Evolutionary conservation across 2,329 filamentous ascomycete species (phyloP).

Genomic region (Alternaria sp.): DNA sequence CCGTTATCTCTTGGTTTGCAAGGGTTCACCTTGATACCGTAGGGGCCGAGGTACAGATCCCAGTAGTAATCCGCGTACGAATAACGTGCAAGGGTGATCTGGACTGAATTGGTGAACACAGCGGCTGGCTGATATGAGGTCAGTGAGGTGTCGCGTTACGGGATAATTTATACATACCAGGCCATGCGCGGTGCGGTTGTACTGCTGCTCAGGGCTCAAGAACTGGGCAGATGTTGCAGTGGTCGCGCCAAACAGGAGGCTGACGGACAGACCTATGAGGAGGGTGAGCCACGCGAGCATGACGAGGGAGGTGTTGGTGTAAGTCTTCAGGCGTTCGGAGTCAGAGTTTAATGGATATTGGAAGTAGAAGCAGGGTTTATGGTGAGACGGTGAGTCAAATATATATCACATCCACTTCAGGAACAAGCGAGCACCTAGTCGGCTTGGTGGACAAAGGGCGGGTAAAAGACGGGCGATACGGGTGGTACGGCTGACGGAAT

Average conservation of each 20-base stretch:
- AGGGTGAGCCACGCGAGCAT: background rate
- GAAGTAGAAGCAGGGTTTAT: too few species aligned
- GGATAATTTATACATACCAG: background rate
- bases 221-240: background rate
- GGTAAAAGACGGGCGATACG: too few species aligned
- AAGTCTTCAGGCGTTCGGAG: too few species aligned
- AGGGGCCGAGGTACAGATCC: background rate
- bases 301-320: background rate
- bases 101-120: background rate
- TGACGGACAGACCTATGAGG: background rate
- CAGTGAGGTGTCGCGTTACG: too few species aligned
- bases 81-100: background rate
- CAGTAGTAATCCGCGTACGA: background rate
- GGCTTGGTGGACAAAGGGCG: too few species aligned
- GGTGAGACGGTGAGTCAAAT: too few species aligned
- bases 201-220: background rate
- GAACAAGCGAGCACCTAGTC: too few species aligned
- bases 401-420: too few species aligned
- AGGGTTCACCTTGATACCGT: background rate
- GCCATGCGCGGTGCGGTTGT: background rate
- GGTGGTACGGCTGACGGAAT: too few species aligned
- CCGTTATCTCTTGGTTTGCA: background rate
- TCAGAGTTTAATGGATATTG: too few species aligned
- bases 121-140: background rate
- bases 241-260: background rate